phyloP scores from a whole-genome alignment of 2,329 filamentous ascomycete species.

The Scedosporium aurantiacum region DNA sequence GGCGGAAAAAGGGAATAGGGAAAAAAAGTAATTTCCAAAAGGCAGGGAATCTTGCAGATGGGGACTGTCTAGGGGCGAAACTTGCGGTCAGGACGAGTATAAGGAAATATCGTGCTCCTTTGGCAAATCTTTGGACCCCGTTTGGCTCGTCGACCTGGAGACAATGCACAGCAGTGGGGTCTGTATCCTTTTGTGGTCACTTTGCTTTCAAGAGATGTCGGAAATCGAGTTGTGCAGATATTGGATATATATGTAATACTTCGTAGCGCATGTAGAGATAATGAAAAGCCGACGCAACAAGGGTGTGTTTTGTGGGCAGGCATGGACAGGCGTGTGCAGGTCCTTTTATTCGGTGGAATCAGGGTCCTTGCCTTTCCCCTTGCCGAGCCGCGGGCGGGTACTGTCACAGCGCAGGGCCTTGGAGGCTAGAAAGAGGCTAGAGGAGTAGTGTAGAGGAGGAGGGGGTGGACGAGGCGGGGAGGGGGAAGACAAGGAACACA shows the following conservation, averaged over 20 bases:
- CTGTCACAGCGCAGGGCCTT: not conserved
- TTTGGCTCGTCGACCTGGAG: slow-evolving; percentile 1
- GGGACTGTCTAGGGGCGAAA: not conserved
- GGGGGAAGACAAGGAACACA: not conserved
- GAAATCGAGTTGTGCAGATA: not conserved
- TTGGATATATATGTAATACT: too few species aligned
- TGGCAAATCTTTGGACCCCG: not conserved
- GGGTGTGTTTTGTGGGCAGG: not conserved
- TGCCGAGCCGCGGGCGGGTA: not conserved
- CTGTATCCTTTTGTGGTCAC: not conserved
- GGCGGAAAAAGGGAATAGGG: not conserved
- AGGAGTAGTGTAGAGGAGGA: not conserved
- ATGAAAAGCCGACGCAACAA: too few species aligned
- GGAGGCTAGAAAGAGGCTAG: not conserved
- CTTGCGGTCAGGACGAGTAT: not conserved
- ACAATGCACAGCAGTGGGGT: slow-evolving; percentile 2
- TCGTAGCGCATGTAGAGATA: not conserved
- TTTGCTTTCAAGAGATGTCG: not conserved
- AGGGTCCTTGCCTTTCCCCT: not conserved
- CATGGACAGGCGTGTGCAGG: not conserved
- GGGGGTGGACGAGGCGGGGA: not conserved
- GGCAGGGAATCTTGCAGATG: not conserved
- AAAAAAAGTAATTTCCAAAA: not conserved
- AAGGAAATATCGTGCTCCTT: not conserved
- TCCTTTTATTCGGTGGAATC: not conserved